A percentile compares a stretch with the other conserved stretches of the same genome.
Conservation (phyloP, 2,329 filamentous ascomycete species). For the Alternaria incomplexa region DNA sequence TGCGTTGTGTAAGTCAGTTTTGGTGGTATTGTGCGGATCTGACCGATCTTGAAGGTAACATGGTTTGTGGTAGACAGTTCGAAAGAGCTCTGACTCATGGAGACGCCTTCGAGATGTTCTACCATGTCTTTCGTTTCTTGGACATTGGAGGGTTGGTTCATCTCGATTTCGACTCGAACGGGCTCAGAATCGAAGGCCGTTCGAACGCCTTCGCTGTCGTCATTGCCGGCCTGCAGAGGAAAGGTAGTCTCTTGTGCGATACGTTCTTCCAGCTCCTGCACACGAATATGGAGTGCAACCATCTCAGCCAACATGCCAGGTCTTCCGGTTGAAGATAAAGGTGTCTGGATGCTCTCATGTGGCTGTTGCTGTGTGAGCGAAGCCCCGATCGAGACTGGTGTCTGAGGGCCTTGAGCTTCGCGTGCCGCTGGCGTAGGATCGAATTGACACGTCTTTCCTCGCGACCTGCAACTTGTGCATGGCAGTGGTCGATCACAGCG, state of each 20-base stretch:
- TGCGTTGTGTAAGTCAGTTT: background rate
- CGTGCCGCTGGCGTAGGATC: background rate
- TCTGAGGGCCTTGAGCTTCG: background rate
- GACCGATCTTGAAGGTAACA: background rate
- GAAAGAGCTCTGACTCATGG: background rate
- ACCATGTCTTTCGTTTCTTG: background rate
- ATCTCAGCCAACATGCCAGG: background rate
- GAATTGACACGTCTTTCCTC: constrained; percentile 23
- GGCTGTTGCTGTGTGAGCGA: background rate
- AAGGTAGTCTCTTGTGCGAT: background rate
- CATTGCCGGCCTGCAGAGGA: background rate
- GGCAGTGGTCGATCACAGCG: constrained; percentile 33
- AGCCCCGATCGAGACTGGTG: background rate
- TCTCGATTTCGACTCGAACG: background rate
- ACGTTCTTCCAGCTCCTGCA: background rate
- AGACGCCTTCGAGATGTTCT: background rate
- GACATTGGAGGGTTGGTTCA: rapidly evolving
- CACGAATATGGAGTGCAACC: background rate
- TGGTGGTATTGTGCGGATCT: background rate
- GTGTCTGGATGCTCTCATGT: background rate
- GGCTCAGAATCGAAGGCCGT: background rate
- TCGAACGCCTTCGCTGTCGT: background rate
- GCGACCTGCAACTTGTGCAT: constrained; percentile 34
- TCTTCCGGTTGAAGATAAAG: background rate
- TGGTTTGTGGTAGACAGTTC: background rate